phyloP scores from a whole-genome alignment of 805 yeast species.

The Wickerhamiella galacta region DNA sequence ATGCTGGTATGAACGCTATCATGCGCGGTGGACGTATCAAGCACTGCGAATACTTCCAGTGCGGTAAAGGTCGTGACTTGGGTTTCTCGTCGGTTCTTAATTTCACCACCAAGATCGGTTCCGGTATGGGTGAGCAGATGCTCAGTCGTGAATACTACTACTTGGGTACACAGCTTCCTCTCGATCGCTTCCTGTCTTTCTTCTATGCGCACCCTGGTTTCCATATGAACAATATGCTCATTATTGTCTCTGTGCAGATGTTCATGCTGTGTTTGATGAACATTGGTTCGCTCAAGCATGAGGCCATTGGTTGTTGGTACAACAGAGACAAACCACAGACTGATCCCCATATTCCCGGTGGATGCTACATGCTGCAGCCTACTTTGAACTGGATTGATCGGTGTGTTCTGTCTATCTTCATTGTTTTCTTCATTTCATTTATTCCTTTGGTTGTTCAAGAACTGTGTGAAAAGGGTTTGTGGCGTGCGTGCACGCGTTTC shows the following conservation, averaged over 20 bases:
- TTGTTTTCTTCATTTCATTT: conserved; percentile 84
- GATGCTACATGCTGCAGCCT: conserved; percentile 75
- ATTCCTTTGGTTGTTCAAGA: conserved; percentile 80
- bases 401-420: conserved; percentile 76
- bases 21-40: conserved; percentile 85
- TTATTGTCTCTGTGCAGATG: conserved; percentile 70
- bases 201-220: conserved; percentile 96
- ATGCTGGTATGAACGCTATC: conserved; percentile 85
- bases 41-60: conserved; percentile 90
- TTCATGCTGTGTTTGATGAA: conserved; percentile 69
- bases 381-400: conserved; percentile 82
- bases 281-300: conserved; percentile 62
- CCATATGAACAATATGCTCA: conserved; percentile 79
- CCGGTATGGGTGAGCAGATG: conserved; percentile 97
- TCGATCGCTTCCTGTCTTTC: conserved; percentile 80
- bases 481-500: conserved; percentile 57
- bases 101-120: conserved; percentile 90
- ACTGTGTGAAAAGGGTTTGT: conserved; percentile 64
- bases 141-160: conserved; percentile 83
- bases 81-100: conserved; percentile 87
- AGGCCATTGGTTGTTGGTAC: conserved; percentile 51
- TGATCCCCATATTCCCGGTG: conserved; percentile 56
- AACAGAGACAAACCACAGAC: conserved; percentile 53
- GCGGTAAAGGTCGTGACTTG: conserved; percentile 92
- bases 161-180: conserved; percentile 74